phyloP scores from a whole-genome alignment of 768 basidiomycete species.

The Lentinula sp. region DNA sequence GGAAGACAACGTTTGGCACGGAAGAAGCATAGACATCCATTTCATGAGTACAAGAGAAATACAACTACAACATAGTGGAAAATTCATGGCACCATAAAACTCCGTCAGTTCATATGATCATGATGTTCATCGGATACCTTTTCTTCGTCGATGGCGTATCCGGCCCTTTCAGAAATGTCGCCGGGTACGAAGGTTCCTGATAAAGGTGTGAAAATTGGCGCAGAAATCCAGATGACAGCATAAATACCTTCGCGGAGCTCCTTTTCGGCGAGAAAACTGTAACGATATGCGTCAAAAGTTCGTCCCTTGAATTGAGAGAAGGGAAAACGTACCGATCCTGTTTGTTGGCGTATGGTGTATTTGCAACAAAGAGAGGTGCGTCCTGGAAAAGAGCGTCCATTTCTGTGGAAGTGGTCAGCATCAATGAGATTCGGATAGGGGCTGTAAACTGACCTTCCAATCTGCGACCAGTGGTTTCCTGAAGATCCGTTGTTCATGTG shows the following conservation, averaged over 20 bases:
- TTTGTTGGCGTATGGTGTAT: constrained; percentile 27
- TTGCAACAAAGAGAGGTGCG: constrained; percentile 31
- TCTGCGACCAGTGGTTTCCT: constrained; percentile 38
- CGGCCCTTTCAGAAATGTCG: constrained; percentile 19
- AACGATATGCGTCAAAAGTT: background rate
- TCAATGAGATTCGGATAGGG: background rate
- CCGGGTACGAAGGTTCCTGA: constrained; percentile 24
- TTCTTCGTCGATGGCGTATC: background rate
- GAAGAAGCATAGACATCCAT: background rate
- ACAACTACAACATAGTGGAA: background rate
- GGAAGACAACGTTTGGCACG: too few relatives aligned
- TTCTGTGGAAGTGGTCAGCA: constrained; percentile 18
- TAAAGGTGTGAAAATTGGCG: constrained; percentile 5
- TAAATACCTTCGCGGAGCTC: constrained; percentile 31
- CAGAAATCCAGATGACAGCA: background rate
- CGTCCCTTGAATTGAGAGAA: background rate
- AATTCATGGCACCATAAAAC: background rate
- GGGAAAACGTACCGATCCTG: constrained; percentile 20
- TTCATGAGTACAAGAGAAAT: background rate
- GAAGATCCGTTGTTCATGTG: background rate
- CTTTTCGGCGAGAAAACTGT: constrained; percentile 20
- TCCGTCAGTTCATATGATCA: background rate
- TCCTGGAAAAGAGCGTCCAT: constrained; percentile 37
- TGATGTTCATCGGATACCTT: background rate
- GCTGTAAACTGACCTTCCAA: constrained; percentile 18